Evolutionary conservation across 1,284 basidiomycete genomes (phyloP).

Genomic region (Ceratobasidium sp.): DNA sequence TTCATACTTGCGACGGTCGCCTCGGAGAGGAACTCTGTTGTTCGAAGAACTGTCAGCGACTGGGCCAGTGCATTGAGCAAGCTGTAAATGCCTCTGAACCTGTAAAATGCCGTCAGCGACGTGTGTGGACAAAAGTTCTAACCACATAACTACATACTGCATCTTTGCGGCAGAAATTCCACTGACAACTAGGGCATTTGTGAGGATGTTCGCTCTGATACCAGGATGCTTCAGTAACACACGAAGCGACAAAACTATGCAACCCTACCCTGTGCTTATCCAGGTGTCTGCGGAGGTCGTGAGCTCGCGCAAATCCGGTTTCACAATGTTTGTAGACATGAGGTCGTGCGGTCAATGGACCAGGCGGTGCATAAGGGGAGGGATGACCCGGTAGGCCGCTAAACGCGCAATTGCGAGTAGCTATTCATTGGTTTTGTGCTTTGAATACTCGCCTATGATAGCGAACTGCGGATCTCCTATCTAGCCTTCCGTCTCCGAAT

Average conservation of each 20-base stretch:
- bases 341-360: conserved; percentile 19
- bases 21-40: background rate
- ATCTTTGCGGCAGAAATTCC: conserved; percentile 31
- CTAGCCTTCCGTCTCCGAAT: too few relatives aligned
- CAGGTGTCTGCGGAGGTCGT: conserved; percentile 27
- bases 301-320: conserved; percentile 31
- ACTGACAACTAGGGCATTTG: conserved; percentile 28
- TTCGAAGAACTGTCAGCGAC: conserved; percentile 7
- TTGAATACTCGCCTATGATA: conserved; percentile 5
- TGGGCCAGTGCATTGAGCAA: conserved; percentile 14
- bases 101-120: background rate
- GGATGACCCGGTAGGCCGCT: conserved; percentile 22
- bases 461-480: too few relatives aligned
- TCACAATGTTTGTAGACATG: conserved; percentile 32
- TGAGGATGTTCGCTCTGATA: conserved; percentile 26
- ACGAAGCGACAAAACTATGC: background rate
- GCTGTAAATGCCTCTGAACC: conserved; percentile 28
- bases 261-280: conserved; percentile 29
- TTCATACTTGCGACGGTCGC: background rate
- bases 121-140: background rate
- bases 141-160: conserved; percentile 25
- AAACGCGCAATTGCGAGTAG: background rate
- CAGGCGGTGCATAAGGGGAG: conserved; percentile 22
- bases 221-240: background rate
- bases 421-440: background rate